Base-by-base conservation (phyloP, 2,329 filamentous ascomycete species). In the Daldinia sp. region DNA sequence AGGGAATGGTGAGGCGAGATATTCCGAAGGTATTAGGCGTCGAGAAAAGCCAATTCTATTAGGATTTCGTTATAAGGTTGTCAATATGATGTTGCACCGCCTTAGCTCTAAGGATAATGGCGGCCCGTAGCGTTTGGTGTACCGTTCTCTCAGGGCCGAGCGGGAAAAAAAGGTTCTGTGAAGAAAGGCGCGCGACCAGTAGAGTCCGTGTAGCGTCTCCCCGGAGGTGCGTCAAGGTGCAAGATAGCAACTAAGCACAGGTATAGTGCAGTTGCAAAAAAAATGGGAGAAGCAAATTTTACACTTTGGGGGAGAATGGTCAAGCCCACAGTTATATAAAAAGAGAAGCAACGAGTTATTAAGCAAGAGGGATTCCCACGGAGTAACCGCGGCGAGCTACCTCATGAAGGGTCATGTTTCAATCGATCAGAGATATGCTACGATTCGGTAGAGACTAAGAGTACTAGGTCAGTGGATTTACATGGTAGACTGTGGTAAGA, bases 341-440 rank as follows among this genome's bases (percentile, higher is more conserved):
- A 21, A n/a, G 30, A 9, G 30, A 41, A 54, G n/a, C 19, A 34
- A 53, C 21, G n/a, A 21, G 49, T 52, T 45, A 41, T 52, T 39
- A 41, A 58, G 53, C 29, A 37, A 39, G 32, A 61, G 60, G 35
- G 35, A 49, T 49, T 35, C n/a, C 39, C 41, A 61, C 61, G 61
- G 61, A 51, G 54, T 27, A 34, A 53, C 64, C 61, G 64, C 64
- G 58, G 58, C 64, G 35, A 67, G 61, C 54, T 64, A 59, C 47
- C 17, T 64, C 47, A 55, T 27, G 61, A 58, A 64, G 37, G 49
- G 57, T 56, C 39, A 35, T 61, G 30, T 58, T 67, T 61, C 50
- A 55, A 57, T 58, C 45, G 50, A 67, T 67, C 45, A 61, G 45
- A 61, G 41, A 67, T n/a, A n/a, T 61, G 32, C 43, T 58, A 59